These are phyloP conservation scores for Pseudocercospora pini-densiflorae DNA, from an alignment of 2,329 filamentous ascomycete species.

Conservation along the genomic window DNA sequence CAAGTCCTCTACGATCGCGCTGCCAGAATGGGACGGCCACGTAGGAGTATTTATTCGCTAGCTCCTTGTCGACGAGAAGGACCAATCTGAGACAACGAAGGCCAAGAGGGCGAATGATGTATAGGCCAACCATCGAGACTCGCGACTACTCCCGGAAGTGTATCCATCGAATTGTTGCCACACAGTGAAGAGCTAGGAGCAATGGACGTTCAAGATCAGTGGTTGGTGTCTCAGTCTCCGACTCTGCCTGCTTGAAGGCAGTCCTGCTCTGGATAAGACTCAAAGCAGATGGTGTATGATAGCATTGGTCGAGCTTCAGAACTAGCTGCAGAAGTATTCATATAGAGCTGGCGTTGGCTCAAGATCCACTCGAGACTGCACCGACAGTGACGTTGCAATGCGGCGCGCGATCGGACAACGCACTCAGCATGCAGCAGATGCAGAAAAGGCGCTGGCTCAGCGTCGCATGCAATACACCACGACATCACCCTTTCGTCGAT, in stretches of 20 bases:
- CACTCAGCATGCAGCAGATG: no score
- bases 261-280: neutral
- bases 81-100: neutral
- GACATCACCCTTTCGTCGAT: slow-evolving; percentile 64
- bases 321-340: no score
- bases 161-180: no score
- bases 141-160: no score
- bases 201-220: neutral
- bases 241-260: neutral
- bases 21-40: neutral
- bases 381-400: no score
- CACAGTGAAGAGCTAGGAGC: neutral
- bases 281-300: neutral
- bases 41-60: neutral
- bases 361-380: no score
- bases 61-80: neutral
- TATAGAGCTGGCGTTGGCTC: no score
- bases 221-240: neutral
- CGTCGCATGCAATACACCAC: slow-evolving; percentile 56
- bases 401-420: no score
- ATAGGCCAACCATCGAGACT: no score
- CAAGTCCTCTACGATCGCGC: neutral
- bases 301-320: no score
- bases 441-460: slow-evolving; percentile 4
- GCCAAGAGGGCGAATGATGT: neutral